These are phyloP conservation scores for Cordyceps cateniannulata DNA, from an alignment of 2,329 filamentous ascomycete genomes.

Conservation along the genomic window DNA sequence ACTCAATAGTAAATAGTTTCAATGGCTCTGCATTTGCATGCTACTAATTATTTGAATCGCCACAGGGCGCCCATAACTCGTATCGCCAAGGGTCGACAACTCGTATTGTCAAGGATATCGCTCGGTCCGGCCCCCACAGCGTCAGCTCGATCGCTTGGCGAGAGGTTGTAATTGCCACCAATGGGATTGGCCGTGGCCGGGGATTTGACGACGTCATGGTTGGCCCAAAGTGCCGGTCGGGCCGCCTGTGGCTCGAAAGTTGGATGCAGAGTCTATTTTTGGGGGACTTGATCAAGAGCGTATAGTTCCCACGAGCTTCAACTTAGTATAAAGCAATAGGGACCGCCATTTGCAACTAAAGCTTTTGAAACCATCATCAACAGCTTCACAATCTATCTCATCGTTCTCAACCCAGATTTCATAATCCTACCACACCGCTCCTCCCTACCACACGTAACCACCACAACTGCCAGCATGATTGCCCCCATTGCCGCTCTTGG, in stretches of 20 bases:
- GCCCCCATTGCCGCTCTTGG: background rate
- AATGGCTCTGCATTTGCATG: too few species aligned
- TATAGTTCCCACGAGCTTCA: background rate
- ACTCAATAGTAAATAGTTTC: too few species aligned
- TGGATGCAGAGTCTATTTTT: too few species aligned
- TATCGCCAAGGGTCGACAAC: background rate
- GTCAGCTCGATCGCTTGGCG: background rate
- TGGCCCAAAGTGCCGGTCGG: background rate
- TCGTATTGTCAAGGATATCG: slow-evolving; percentile 5
- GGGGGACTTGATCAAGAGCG: too few species aligned
- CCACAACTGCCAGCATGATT: background rate
- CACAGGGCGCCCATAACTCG: background rate
- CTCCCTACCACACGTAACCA: background rate
- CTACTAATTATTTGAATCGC: background rate
- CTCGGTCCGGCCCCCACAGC: background rate
- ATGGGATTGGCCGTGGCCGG: background rate
- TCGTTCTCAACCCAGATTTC: background rate
- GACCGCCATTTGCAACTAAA: background rate
- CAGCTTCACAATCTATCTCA: background rate
- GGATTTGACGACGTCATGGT: background rate
- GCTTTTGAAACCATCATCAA: background rate
- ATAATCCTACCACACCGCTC: background rate
- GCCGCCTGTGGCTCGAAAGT: background rate
- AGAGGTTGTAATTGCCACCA: background rate
- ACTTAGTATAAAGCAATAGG: background rate